A percentile compares a stretch with the other conserved stretches of the same genome.
Evolutionary conservation across 1,284 basidiomycete species (phyloP).

Genomic region (Afroboletus lepidellus): DNA sequence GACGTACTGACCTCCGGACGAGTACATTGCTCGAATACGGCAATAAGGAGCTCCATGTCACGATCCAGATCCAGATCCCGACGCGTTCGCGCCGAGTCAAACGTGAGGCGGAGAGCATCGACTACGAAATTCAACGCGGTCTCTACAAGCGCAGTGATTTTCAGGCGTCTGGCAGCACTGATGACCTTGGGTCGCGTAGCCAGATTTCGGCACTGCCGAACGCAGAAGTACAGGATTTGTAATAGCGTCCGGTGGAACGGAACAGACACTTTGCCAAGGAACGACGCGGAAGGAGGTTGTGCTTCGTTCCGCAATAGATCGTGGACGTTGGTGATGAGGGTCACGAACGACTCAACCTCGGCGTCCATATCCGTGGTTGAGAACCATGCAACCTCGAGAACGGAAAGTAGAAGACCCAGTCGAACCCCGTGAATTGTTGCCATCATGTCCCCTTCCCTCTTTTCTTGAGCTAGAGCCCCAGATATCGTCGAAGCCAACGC

Average conservation of each 20-base stretch:
- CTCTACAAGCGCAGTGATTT: conserved; percentile 59
- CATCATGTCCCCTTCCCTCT: conserved; percentile 82
- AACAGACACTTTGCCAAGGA: conserved; percentile 63
- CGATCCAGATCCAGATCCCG: conserved; percentile 66
- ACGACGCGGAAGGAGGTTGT: conserved; percentile 74
- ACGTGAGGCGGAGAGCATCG: conserved; percentile 67
- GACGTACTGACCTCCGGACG: conserved; percentile 64
- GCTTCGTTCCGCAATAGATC: conserved; percentile 70
- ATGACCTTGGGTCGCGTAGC: conserved; percentile 48
- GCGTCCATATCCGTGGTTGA: conserved; percentile 54
- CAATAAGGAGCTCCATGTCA: conserved; percentile 78
- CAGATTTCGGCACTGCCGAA: conserved; percentile 58
- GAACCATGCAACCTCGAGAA: conserved; percentile 81
- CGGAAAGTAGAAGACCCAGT: conserved; percentile 68
- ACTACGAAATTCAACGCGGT: conserved; percentile 63
- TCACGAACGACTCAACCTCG: conserved; percentile 61
- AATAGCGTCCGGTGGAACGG: conserved; percentile 82
- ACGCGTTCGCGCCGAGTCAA: conserved; percentile 59
- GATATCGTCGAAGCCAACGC: conserved; percentile 64
- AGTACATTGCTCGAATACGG: conserved; percentile 80
- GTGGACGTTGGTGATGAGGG: conserved; percentile 59
- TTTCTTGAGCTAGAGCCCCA: conserved; percentile 66
- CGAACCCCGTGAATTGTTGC: conserved; percentile 76
- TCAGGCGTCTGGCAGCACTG: conserved; percentile 60
- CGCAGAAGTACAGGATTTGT: conserved; percentile 77